A percentile compares a stretch with the other conserved stretches of the same genome.
phyloP scores from a whole-genome alignment of 495 filamentous ascomycete species.

The Trichoderma gamsii region DNA sequence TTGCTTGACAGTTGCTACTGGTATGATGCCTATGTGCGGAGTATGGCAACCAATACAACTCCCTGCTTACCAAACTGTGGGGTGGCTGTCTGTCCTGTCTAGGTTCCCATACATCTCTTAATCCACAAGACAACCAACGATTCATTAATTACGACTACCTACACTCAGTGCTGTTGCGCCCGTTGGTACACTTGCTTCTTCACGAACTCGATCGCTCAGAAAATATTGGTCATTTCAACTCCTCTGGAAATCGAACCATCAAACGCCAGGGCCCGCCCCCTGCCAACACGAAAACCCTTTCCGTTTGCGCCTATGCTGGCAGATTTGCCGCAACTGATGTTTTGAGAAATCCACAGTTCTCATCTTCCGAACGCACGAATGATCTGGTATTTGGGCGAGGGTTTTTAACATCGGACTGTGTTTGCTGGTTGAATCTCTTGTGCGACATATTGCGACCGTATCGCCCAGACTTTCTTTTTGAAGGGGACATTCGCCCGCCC shows the following conservation, averaged over 20 bases:
- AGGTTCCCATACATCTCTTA: conserved; percentile 5
- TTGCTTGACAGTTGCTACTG: background rate
- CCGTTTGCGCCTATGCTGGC: background rate
- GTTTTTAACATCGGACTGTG: background rate
- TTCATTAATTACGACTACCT: background rate
- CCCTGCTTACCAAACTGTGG: background rate
- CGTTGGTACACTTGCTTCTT: background rate
- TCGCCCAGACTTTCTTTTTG: background rate
- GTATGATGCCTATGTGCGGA: no score
- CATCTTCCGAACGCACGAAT: background rate
- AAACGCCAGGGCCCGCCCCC: background rate
- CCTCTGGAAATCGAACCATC: background rate
- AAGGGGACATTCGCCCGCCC: background rate
- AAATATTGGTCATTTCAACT: background rate
- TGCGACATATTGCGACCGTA: background rate
- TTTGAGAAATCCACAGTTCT: background rate
- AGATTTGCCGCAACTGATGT: background rate
- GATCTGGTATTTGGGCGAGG: background rate
- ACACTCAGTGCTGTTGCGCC: background rate
- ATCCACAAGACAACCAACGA: conserved; percentile 2
- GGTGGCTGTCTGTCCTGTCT: background rate
- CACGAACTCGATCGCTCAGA: background rate
- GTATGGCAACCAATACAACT: background rate
- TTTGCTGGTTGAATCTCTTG: background rate
- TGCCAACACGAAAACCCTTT: background rate